phyloP scores from a whole-genome alignment of 495 filamentous ascomycete species.

The Chaetomium fimeti region DNA sequence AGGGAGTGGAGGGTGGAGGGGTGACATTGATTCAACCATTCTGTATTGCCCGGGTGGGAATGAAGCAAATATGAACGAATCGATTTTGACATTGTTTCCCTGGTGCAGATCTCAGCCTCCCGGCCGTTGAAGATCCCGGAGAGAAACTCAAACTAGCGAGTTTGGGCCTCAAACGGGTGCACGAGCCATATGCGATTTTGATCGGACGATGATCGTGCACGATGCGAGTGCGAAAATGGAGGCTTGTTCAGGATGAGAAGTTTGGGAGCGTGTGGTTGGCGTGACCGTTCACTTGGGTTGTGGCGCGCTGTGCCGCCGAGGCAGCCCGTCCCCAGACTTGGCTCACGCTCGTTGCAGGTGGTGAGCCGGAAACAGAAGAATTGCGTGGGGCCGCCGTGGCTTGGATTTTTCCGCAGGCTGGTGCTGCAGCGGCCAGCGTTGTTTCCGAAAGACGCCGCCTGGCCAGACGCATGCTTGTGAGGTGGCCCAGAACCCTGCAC shows the following conservation, averaged over 20 bases:
- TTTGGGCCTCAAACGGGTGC: slow-evolving; percentile 6
- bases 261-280: not conserved
- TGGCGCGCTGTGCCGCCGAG: not conserved
- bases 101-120: not conserved
- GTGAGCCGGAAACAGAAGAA: slow-evolving; percentile 1
- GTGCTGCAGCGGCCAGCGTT: slow-evolving; percentile 12
- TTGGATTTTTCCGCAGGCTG: slow-evolving; percentile 3
- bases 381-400: slow-evolving; percentile 12
- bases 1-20: too few species aligned
- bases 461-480: not conserved
- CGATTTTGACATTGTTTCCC: not conserved
- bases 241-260: not conserved
- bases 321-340: not conserved
- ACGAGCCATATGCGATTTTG: not conserved
- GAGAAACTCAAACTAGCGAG: slow-evolving; percentile 1
- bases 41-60: too few species aligned
- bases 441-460: slow-evolving; percentile 4
- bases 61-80: not conserved
- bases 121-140: not conserved
- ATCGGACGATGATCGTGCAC: slow-evolving; percentile 2
- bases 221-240: not conserved
- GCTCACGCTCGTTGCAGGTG: not conserved
- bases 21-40: not conserved
- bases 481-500: not conserved
- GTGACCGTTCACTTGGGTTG: not conserved